These are phyloP conservation scores for Coprinopsis strossmayeri DNA, from an alignment of 768 basidiomycete species.

Conservation along the genomic window DNA sequence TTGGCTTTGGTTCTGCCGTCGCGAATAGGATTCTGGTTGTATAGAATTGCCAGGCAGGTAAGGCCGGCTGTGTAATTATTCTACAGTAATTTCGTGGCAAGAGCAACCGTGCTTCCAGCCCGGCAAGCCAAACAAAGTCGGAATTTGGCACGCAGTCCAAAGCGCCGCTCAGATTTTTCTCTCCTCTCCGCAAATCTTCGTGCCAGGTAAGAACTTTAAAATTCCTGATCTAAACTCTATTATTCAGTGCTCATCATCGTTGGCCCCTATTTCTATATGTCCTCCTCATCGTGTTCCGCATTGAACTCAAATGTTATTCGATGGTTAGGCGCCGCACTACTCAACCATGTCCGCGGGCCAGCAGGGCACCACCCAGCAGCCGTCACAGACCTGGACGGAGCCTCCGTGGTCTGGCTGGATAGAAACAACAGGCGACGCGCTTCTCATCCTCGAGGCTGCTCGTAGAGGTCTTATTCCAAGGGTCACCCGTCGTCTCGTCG, in stretches of 20 bases:
- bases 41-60: no score
- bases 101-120: no score
- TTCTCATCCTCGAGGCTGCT: slow-evolving; percentile 95
- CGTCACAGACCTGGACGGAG: slow-evolving; percentile 61
- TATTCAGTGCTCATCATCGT: slow-evolving; percentile 36
- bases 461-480: slow-evolving; percentile 84
- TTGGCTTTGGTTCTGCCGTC: no score
- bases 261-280: slow-evolving; percentile 20
- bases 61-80: no score
- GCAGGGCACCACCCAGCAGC: slow-evolving; percentile 26
- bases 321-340: slow-evolving; percentile 11
- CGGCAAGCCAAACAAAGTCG: slow-evolving; percentile 23
- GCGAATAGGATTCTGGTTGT: no score
- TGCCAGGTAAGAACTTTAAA: slow-evolving; percentile 68
- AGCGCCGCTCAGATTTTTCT: slow-evolving; percentile 35
- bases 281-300: slow-evolving; percentile 19
- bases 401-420: slow-evolving; percentile 95
- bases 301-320: slow-evolving; percentile 17
- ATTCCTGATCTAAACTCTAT: slow-evolving; percentile 54
- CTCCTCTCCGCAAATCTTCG: slow-evolving; percentile 57
- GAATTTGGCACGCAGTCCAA: slow-evolving; percentile 39
- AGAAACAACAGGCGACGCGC: slow-evolving; percentile 90
- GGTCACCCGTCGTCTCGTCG: slow-evolving; percentile 87
- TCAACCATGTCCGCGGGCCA: slow-evolving; percentile 31
- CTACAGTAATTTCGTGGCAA: no score